These are phyloP conservation scores for Daldinia vernicosa DNA, from an alignment of 495 filamentous ascomycete genomes.

Conservation along the genomic window DNA sequence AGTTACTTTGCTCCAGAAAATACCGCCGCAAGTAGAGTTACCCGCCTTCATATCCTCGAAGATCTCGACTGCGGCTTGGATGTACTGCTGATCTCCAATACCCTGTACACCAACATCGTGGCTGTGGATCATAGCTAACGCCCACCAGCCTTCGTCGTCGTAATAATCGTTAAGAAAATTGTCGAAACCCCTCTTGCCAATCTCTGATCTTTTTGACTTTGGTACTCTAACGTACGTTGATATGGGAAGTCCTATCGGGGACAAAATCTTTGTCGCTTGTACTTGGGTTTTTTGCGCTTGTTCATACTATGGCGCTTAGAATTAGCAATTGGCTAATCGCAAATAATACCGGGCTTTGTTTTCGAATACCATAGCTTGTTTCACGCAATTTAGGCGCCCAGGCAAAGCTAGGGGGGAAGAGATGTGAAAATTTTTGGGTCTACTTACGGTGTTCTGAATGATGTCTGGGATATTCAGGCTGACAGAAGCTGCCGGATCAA, in stretches of 20 bases:
- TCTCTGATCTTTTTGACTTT: constrained; percentile 21
- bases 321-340: constrained; percentile 12
- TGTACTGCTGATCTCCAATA: constrained; percentile 62
- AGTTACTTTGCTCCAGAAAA: constrained; percentile 73
- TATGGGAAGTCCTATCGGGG: constrained; percentile 40
- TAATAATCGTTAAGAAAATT: constrained; percentile 71
- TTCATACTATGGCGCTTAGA: constrained; percentile 22
- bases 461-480: constrained; percentile 49
- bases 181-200: constrained; percentile 48
- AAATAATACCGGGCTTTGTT: not conserved
- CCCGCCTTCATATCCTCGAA: constrained; percentile 69
- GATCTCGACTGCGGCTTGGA: constrained; percentile 65
- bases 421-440: not conserved
- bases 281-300: constrained; percentile 51
- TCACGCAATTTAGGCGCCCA: not conserved
- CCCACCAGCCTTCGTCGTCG: constrained; percentile 81
- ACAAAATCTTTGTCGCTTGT: constrained; percentile 46
- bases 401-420: not conserved
- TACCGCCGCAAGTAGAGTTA: constrained; percentile 66
- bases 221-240: constrained; percentile 48
- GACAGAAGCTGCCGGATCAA: constrained; percentile 44
- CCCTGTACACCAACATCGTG: constrained; percentile 62
- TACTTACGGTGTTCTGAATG: constrained; percentile 54
- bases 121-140: constrained; percentile 68
- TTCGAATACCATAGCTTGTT: not conserved